Evolutionary conservation across 352 stramenopile genomes (phyloP), one percentile per base, ranked within the genome.

Genomic region (Plasmopara halstedii): DNA sequence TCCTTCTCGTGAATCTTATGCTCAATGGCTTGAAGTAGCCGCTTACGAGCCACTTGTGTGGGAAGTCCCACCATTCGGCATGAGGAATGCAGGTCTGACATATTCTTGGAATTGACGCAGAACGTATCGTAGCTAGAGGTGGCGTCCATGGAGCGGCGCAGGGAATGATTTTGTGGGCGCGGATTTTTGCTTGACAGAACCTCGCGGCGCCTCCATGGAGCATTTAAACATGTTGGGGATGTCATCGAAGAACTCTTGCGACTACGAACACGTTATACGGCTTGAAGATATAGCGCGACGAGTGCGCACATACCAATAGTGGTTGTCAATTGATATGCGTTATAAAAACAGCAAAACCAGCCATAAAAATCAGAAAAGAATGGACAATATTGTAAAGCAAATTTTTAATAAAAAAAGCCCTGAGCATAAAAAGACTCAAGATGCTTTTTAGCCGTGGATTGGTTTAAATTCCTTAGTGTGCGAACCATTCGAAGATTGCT

Each of bases 1-100:
- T 86, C 74, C 31, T 86, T 89, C 58, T 85, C 73, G 18, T 63
- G 61, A 52, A 90, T 71, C 60, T 89, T 83, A 42, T 59, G 50
- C 51, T 90, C 67, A 50, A 89, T 82, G 33, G 76, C 72, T 13
- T 59, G 43, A 37, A 91, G 62, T 7, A 93, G 63, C 5, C 70
- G 67, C 18, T 57, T 52, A 3, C 82, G 67, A 22, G 78, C 82
- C 5, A 46, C 53, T 4, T 46, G 33, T 35, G 57, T 89, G 9
- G 70, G 73, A 9, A 89, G 57, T 0, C 82, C 82, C 14, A 90
- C 47, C 8, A 52, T 21, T 9, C 57, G 58, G 18, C 13, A 47
- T 5, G 48, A 46, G 0, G 60, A 49, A 2, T n/a, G 20, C 1
- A 23, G 15, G 11, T 13, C 11, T 1, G 47, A 51, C 4, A 40